phyloP scores from a whole-genome alignment of 2,329 filamentous ascomycete genomes.

The Ceratocystis smalleyi region DNA sequence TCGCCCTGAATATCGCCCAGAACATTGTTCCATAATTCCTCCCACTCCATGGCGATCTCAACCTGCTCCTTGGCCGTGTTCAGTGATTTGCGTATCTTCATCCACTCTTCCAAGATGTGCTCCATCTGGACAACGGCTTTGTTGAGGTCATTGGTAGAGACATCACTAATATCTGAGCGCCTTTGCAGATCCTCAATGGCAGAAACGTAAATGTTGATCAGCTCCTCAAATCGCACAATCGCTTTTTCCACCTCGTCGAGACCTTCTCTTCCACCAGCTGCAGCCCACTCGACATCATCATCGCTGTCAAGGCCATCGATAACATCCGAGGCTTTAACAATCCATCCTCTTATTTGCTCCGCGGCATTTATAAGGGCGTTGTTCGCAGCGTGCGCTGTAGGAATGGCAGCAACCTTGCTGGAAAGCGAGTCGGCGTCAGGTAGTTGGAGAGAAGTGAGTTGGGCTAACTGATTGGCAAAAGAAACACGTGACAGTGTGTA shows the following conservation, averaged over 20 bases:
- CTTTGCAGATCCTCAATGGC: constrained; percentile 86
- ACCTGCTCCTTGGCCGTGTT: constrained; percentile 76
- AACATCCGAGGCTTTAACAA: constrained; percentile 78
- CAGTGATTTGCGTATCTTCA: constrained; percentile 60
- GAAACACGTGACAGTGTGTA: constrained; percentile 86
- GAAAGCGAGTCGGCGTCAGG: constrained; percentile 75
- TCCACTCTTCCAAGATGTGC: constrained; percentile 68
- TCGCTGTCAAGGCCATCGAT: constrained; percentile 80
- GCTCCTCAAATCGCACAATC: constrained; percentile 68
- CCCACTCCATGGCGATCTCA: constrained; percentile 97
- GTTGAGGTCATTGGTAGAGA: constrained; percentile 56
- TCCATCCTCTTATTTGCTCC: constrained; percentile 88
- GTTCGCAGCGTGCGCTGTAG: constrained; percentile 69
- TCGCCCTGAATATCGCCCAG: constrained; percentile 86
- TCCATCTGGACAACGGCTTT: constrained; percentile 81
- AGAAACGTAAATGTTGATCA: constrained; percentile 82
- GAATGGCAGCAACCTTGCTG: constrained; percentile 67
- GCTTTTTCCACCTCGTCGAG: constrained; percentile 57
- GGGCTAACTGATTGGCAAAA: constrained; percentile 82
- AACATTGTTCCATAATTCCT: constrained; percentile 88
- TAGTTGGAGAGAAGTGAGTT: constrained; percentile 77
- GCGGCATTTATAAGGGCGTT: constrained; percentile 72
- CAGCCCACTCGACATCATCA: constrained; percentile 96
- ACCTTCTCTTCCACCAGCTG: constrained; percentile 67
- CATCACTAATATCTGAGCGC: constrained; percentile 56